A percentile compares a stretch with the other conserved stretches of the same genome.
phyloP scores from a whole-genome alignment of 768 basidiomycete species.

The Amanita brunnescens region DNA sequence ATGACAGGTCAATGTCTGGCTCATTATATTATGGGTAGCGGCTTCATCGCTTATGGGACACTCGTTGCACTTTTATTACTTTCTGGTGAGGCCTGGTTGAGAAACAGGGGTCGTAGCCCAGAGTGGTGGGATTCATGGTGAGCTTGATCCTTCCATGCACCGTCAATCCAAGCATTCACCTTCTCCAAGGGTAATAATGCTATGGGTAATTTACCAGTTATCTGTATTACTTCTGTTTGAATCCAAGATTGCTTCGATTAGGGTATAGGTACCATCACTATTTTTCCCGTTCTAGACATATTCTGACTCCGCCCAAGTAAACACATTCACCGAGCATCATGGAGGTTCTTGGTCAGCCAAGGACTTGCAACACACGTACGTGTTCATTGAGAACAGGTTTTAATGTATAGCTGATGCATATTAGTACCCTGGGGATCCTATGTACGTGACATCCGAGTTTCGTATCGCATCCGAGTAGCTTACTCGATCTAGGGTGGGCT shows the following conservation, averaged over 20 bases:
- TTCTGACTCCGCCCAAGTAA: constrained; percentile 37
- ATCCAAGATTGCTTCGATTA: constrained; percentile 13
- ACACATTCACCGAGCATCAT: constrained; percentile 90
- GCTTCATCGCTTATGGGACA: constrained; percentile 80
- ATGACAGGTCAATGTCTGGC: constrained; percentile 69
- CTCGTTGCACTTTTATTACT: constrained; percentile 75
- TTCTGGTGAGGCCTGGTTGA: constrained; percentile 71
- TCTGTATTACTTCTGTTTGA: constrained; percentile 1
- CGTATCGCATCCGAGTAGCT: constrained; percentile 5
- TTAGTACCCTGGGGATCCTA: constrained; percentile 62
- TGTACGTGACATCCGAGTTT: constrained; percentile 33
- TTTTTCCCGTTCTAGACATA: neutral
- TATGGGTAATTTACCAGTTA: constrained; percentile 32
- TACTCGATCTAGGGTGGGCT: constrained; percentile 62
- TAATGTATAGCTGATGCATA: neutral
- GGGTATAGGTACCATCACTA: constrained; percentile 43
- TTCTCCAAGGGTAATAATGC: constrained; percentile 33
- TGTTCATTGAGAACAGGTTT: constrained; percentile 11
- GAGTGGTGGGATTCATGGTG: constrained; percentile 83
- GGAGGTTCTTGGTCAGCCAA: constrained; percentile 78
- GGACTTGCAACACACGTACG: constrained; percentile 92
- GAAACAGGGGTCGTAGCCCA: constrained; percentile 62
- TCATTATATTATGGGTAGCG: constrained; percentile 86
- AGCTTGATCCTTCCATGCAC: constrained; percentile 14
- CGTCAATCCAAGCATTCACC: neutral